Evolutionary conservation across 202 grass and related monocot species (phyloP).

Genomic region (Saccharum hybrid): DNA sequence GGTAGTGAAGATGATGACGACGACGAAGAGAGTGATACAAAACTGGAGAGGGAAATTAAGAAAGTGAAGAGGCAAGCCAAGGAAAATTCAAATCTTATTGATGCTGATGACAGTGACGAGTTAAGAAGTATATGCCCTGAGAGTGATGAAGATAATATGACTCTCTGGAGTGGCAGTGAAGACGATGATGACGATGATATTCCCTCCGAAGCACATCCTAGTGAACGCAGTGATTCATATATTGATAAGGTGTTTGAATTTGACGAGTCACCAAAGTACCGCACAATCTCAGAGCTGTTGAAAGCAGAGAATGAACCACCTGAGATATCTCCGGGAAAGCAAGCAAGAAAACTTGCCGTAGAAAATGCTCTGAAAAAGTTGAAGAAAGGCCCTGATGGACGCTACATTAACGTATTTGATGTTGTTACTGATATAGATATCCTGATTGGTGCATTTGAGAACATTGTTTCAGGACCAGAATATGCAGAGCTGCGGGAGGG

Average conservation of each 20-base stretch:
- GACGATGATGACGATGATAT: conserved; percentile 67
- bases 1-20: conserved; percentile 77
- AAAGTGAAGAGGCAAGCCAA: conserved; percentile 81
- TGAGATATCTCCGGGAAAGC: conserved; percentile 87
- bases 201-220: conserved; percentile 70
- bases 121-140: conserved; percentile 87
- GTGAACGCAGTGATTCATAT: conserved; percentile 77
- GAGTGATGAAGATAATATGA: conserved; percentile 82
- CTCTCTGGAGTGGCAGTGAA: conserved; percentile 91
- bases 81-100: conserved; percentile 77
- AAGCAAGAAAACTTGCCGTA: conserved; percentile 89
- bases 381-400: conserved; percentile 91
- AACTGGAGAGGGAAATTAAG: conserved; percentile 83
- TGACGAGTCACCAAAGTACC: conserved; percentile 82
- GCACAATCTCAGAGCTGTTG: conserved; percentile 75
- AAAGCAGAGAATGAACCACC: conserved; percentile 89
- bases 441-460: conserved; percentile 95
- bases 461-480: conserved; percentile 89
- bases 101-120: conserved; percentile 85
- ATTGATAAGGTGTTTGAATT: conserved; percentile 97
- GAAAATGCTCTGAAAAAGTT: conserved; percentile 98
- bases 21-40: conserved; percentile 49
- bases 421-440: conserved; percentile 96
- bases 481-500: conserved; percentile 84
- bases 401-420: conserved; percentile 86